Conservation (phyloP, 768 basidiomycete species). For the Tricholomella constricta region DNA sequence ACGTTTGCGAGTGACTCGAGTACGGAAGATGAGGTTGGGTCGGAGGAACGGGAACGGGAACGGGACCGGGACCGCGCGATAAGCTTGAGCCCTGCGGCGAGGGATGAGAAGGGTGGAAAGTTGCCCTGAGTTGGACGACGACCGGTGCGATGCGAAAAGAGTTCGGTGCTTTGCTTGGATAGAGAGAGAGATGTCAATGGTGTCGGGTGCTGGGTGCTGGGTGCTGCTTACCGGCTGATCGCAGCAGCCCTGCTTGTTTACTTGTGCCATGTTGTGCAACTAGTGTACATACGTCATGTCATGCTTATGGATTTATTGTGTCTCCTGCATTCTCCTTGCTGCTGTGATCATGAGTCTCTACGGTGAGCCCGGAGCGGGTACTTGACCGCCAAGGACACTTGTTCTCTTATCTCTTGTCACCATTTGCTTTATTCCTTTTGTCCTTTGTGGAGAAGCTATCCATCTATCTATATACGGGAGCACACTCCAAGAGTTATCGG, state of each 20-base stretch:
- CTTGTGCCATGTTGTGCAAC: neutral
- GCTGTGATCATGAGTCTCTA: too few species aligned
- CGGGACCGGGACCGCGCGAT: too few species aligned
- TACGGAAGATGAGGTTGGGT: slow-evolving; percentile 28
- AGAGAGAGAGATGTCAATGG: too few species aligned
- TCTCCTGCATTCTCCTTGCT: neutral
- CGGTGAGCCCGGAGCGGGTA: too few species aligned
- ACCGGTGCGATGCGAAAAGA: too few species aligned
- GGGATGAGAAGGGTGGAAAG: slow-evolving; percentile 6
- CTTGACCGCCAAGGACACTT: too few species aligned
- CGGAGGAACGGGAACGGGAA: slow-evolving; percentile 14
- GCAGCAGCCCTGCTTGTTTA: neutral
- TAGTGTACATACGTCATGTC: slow-evolving; percentile 3
- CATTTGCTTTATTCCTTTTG: too few species aligned
- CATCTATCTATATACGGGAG: neutral
- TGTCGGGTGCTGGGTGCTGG: neutral
- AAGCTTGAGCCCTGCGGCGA: slow-evolving; percentile 10
- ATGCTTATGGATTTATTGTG: neutral
- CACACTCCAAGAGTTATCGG: neutral
- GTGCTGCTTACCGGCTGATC: neutral
- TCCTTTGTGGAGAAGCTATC: neutral
- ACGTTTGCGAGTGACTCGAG: slow-evolving; percentile 54
- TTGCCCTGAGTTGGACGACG: neutral
- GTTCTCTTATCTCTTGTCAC: too few species aligned
- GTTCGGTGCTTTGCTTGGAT: neutral